Evolutionary conservation across 2,329 filamentous ascomycete genomes (phyloP), one percentile per base, ranked within the genome.

Genomic region (Hymenoscyphus repandus): DNA sequence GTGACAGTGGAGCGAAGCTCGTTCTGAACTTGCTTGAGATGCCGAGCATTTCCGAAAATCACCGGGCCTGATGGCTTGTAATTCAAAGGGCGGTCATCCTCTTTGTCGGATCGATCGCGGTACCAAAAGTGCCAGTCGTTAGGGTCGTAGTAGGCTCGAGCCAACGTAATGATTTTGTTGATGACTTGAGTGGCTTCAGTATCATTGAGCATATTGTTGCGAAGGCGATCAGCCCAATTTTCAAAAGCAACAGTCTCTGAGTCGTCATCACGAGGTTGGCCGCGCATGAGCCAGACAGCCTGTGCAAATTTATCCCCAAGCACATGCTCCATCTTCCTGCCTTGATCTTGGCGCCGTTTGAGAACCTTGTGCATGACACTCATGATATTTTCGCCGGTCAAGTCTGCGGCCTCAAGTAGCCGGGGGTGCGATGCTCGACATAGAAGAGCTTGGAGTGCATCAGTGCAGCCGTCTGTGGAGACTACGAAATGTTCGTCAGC

Each of bases 61-160:
- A 46, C 44, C 15, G 11, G 9, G 7, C 44, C 44, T 27, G 20
- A 11, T 12, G 44, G 44, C 20, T 37, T 46, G 20, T 36, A 12
- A 12, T 13, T 13, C 20, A 41, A 17, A 12, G 13, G n/a, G 38
- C n/a, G 18, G 5, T 41, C 41, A n/a, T 32, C 15, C 10, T 48
- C 22, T 6, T 17, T 3, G 37, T 33, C 37, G 17, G 34, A 45
- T 20, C 18, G 18, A 27, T 38, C 45, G 17, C 33, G 34, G 12
- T 57, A 69, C 46, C 68, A 69, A 2, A 54, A 10, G 31, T 52
- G 60, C 57, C 68, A 69, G 52, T 69, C 66, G 22, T 61, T 52
- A 1, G 50, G n/a, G 13, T 51, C 37, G 6, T 58, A 59, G 6
- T 43, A 48, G 20, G 39, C 38, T 6, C 61, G 55, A 17, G 61